Base-by-base conservation (phyloP, 75 land plant species). In the Pinus albicaulis region DNA sequence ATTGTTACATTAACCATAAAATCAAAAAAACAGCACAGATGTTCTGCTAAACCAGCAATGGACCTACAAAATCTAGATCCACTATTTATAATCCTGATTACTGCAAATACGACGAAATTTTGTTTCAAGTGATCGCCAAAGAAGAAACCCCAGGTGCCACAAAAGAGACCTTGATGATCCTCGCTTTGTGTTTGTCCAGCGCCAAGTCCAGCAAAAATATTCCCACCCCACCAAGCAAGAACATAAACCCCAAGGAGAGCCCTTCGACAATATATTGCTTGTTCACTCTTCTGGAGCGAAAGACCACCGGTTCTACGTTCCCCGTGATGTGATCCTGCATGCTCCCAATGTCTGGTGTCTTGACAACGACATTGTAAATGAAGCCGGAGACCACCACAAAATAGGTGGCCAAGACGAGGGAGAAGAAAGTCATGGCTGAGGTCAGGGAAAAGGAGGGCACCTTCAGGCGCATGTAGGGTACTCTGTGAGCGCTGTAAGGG, bases 211-310 rank as follows among this genome's bases (percentile, higher is more conserved):
- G 70, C 65, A 93, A 66, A 17, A 96, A 78, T 41, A 96, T 76
- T 41, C 99, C 99, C 25, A 96, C 22, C 0, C 99, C 99, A 2
- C 99, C 99, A 16, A 95, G 91, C 62, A 95, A 85, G 82, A 95
- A 91, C 94, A 95, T 93, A 89, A 93, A 93, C 6, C 97, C 96
- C 0, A 96, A 93, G 2, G 97, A 91, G 26, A 95, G 87, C 26
- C 97, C 96, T 75, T 95, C 97, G 62, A 95, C 90, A 62, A 95
- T 95, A 83, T 93, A 95, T 92, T 93, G 96, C 17, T 92, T 92
- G 73, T 96, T 96, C 62, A 96, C 97, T 6, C 99, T 84, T 3
- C 99, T 92, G 0, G 92, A 82, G 20, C 92, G 86, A 77, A 93
- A 96, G 52, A 93, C 99, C 41, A 93, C 99, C 10, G 97, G 99